Conservation (phyloP, 1,284 basidiomycete genomes). For the Pholiota adiposa region DNA sequence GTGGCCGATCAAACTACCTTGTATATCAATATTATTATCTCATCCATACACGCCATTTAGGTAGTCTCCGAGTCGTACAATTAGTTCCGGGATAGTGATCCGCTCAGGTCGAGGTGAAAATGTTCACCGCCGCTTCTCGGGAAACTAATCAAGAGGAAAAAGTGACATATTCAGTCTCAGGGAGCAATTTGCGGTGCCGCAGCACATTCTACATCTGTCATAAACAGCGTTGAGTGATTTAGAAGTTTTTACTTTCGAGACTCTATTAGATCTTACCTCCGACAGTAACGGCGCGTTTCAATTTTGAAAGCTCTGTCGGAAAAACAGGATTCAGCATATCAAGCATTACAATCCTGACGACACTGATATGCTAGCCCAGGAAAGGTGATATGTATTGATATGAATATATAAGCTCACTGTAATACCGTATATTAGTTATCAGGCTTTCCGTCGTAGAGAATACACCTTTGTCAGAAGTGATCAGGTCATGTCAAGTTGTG, state of each 20-base stretch:
- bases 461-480: too few species aligned
- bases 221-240: not conserved
- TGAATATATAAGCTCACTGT: too few species aligned
- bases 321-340: not conserved
- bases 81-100: conserved; percentile 2
- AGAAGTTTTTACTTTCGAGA: not conserved
- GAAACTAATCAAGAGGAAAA: conserved; percentile 1
- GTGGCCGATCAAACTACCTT: not conserved
- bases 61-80: not conserved
- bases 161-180: conserved; percentile 1
- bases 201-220: not conserved
- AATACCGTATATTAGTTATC: too few species aligned
- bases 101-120: conserved; percentile 2
- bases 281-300: not conserved
- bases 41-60: not conserved
- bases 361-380: too few species aligned
- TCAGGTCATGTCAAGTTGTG: too few species aligned
- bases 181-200: not conserved
- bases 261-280: not conserved
- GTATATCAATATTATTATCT: not conserved
- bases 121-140: conserved; percentile 3
- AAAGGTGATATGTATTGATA: too few species aligned
- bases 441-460: too few species aligned
- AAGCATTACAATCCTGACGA: too few species aligned
- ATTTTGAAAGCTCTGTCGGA: too few species aligned